These are phyloP conservation scores for Excoecaria agallocha DNA, from an alignment of 345 rosid species.

Conservation along the genomic window DNA sequence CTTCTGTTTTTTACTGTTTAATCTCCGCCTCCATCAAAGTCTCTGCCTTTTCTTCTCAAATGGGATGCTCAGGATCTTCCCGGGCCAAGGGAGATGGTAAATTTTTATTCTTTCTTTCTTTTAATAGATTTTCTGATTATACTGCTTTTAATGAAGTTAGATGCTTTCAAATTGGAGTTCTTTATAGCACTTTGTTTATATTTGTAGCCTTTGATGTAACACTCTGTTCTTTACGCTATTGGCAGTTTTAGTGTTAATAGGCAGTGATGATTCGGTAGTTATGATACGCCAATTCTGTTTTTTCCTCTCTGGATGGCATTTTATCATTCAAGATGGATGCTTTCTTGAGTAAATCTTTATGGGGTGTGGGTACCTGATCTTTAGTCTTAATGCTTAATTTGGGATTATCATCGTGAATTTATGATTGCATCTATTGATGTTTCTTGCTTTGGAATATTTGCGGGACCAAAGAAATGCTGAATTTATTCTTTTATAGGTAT, in stretches of 20 bases:
- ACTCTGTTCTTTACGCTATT: background rate
- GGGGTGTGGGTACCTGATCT: background rate
- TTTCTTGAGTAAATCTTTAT: background rate
- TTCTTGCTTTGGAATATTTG: background rate
- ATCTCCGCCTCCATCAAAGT: too few species aligned
- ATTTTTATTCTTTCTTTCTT: background rate
- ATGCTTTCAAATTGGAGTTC: background rate
- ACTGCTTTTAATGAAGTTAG: background rate
- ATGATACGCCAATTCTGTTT: background rate
- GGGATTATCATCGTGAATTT: background rate
- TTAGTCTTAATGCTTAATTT: background rate
- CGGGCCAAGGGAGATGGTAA: conserved; percentile 58
- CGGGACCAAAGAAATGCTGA: background rate
- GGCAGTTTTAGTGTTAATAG: background rate
- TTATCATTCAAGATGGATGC: background rate
- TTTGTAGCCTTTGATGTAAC: background rate
- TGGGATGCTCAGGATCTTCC: conserved; percentile 82
- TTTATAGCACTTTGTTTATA: background rate
- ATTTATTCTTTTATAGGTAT: background rate
- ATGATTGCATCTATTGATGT: background rate
- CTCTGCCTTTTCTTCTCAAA: conserved; percentile 16
- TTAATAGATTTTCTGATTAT: background rate
- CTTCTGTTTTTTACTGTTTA: background rate
- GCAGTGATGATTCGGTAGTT: background rate
- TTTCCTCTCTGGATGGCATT: background rate